These are phyloP conservation scores for Lactarius sanguifluus DNA, from an alignment of 768 basidiomycete genomes.

Conservation along the genomic window DNA sequence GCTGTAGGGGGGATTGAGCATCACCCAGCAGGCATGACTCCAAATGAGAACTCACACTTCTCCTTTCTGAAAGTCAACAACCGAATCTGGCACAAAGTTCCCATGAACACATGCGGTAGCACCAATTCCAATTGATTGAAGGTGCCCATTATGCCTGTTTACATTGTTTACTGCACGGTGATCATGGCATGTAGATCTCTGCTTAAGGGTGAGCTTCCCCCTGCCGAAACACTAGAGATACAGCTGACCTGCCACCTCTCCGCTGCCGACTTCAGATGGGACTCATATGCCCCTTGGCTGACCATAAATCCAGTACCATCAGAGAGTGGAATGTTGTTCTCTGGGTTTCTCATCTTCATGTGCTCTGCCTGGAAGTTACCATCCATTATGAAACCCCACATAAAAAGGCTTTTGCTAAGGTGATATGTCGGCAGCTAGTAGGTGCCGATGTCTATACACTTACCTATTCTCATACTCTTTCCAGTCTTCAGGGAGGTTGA, in stretches of 20 bases:
- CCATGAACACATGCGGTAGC: too few relatives aligned
- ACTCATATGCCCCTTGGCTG: background rate
- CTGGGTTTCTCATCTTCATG: background rate
- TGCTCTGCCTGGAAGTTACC: conserved; percentile 11
- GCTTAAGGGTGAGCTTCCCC: too few relatives aligned
- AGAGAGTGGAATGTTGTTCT: background rate
- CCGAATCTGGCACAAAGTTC: too few relatives aligned
- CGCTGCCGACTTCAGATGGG: background rate
- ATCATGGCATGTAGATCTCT: conserved; percentile 10
- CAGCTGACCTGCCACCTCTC: conserved; percentile 1
- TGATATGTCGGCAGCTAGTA: background rate
- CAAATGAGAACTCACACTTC: background rate
- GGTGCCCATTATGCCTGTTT: conserved; percentile 2
- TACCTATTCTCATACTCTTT: too few relatives aligned
- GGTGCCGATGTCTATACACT: background rate
- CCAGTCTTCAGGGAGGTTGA: background rate
- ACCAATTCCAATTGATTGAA: conserved; percentile 1
- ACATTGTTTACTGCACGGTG: conserved; percentile 1
- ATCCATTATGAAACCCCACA: conserved; percentile 9
- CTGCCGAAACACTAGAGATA: background rate
- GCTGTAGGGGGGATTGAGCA: background rate
- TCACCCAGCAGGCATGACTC: background rate
- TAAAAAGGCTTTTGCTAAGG: background rate
- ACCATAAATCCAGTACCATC: conserved; percentile 9
- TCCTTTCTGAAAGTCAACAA: too few relatives aligned